Percentiles rank a stretch among this genome's conserved stretches.
Conservation (phyloP, 164 flowering plant species). For the Aristolochia californica region DNA sequence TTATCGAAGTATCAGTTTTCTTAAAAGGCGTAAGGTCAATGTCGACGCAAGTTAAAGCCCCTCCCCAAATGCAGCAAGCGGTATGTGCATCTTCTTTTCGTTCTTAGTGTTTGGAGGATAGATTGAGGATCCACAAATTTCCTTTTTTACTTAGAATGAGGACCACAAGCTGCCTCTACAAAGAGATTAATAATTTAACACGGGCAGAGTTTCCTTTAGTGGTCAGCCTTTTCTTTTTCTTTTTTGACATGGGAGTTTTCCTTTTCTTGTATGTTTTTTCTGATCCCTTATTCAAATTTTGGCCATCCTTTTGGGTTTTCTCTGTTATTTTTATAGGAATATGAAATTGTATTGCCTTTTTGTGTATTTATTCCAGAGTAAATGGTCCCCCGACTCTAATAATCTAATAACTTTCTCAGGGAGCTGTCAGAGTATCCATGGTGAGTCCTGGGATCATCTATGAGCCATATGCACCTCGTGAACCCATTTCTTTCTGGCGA, state of each 20-base stretch:
- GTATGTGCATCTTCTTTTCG: conserved; percentile 16
- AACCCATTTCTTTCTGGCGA: conserved; percentile 56
- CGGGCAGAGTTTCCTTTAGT: too few relatives aligned
- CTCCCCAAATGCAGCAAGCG: conserved; percentile 47
- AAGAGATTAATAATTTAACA: background rate
- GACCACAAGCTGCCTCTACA: background rate
- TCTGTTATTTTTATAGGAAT: too few relatives aligned
- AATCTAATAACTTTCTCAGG: too few relatives aligned
- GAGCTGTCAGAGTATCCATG: conserved; percentile 52
- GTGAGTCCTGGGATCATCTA: conserved; percentile 80
- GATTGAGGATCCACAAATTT: background rate
- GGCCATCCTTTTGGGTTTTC: too few relatives aligned
- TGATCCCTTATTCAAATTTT: too few relatives aligned
- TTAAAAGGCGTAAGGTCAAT: conserved; percentile 21
- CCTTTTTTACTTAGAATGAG: background rate
- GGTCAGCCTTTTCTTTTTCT: too few relatives aligned
- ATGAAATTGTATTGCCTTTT: too few relatives aligned
- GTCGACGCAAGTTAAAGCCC: conserved; percentile 41
- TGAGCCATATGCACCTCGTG: conserved; percentile 85
- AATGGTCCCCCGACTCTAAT: too few relatives aligned
- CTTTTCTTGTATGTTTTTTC: too few relatives aligned
- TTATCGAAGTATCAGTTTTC: too few relatives aligned
- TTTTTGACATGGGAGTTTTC: too few relatives aligned
- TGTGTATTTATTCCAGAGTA: too few relatives aligned
- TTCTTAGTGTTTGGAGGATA: background rate